A percentile compares a stretch with the other conserved stretches of the same genome.
Conservation (phyloP, 1,284 basidiomycete genomes). For the Tilletiopsis washingtonensis region DNA sequence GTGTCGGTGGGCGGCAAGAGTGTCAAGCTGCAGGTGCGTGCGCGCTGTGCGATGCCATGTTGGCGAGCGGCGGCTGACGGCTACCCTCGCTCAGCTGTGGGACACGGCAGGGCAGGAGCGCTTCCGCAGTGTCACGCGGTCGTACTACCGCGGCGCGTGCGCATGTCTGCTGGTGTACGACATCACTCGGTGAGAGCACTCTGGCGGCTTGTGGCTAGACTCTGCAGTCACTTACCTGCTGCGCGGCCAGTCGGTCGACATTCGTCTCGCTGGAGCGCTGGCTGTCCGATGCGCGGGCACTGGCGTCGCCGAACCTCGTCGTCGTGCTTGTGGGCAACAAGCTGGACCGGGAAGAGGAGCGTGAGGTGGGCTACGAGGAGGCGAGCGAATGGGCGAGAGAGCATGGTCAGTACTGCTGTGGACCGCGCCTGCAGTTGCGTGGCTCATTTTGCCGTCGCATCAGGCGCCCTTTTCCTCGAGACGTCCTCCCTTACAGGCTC, state of each 20-base stretch:
- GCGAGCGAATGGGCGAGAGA: conserved; percentile 89
- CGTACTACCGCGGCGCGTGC: conserved; percentile 87
- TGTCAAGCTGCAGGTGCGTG: conserved; percentile 79
- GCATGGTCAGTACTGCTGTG: conserved; percentile 58
- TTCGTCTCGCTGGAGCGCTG: conserved; percentile 74
- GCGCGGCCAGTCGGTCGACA: conserved; percentile 49
- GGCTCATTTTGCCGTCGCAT: conserved; percentile 26
- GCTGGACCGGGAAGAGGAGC: conserved; percentile 76
- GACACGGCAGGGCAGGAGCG: conserved; percentile 39
- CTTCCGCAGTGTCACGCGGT: conserved; percentile 81
- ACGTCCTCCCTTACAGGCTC: conserved; percentile 84
- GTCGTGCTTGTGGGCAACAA: conserved; percentile 93
- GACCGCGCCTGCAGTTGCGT: neutral
- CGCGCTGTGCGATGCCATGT: neutral
- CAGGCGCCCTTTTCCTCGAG: conserved; percentile 67
- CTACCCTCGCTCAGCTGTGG: conserved; percentile 21
- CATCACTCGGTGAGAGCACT: conserved; percentile 68
- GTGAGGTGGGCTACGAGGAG: conserved; percentile 89
- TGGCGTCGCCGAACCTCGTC: conserved; percentile 77
- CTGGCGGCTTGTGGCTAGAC: neutral
- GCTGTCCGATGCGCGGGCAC: conserved; percentile 81
- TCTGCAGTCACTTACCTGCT: too few relatives aligned
- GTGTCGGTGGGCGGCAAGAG: conserved; percentile 82
- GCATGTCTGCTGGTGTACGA: conserved; percentile 76
- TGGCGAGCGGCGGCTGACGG: neutral